These are phyloP conservation scores for Capsicum chinense DNA, from an alignment of 257 asterid genomes.

Conservation along the genomic window DNA sequence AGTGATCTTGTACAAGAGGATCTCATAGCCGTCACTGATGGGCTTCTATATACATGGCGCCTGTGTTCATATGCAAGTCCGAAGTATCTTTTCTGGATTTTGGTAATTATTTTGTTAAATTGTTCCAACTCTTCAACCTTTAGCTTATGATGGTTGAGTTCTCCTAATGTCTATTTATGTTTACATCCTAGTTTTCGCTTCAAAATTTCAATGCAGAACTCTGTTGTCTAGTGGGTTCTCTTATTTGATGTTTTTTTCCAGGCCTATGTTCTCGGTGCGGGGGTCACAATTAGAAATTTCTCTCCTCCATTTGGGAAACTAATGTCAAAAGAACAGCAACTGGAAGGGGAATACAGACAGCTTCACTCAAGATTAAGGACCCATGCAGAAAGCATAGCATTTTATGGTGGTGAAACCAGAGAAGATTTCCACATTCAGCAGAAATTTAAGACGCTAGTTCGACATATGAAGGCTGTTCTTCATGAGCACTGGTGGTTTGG, in stretches of 20 bases:
- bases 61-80: slow-evolving; percentile 99
- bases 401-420: slow-evolving; percentile 93
- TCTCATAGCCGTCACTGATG: slow-evolving; percentile 89
- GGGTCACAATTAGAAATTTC: slow-evolving; percentile 77
- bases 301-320: slow-evolving; percentile 95
- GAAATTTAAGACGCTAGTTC: slow-evolving; percentile 77
- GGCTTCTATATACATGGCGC: slow-evolving; percentile 95
- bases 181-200: slow-evolving; percentile 25
- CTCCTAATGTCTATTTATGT: slow-evolving; percentile 10
- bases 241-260: slow-evolving; percentile 45
- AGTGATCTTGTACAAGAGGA: slow-evolving; percentile 99
- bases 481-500: slow-evolving; percentile 99
- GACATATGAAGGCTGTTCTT: slow-evolving; percentile 86
- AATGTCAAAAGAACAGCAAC: slow-evolving; percentile 92
- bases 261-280: slow-evolving; percentile 99
- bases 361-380: slow-evolving; percentile 96
- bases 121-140: slow-evolving; percentile 31
- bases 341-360: slow-evolving; percentile 98
- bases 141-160: slow-evolving; percentile 1
- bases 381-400: slow-evolving; percentile 98
- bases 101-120: slow-evolving; percentile 52
- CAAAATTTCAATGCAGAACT: slow-evolving; percentile 32
- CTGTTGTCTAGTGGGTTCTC: slow-evolving; percentile 32
- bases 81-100: slow-evolving; percentile 89
- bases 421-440: slow-evolving; percentile 91